Evolutionary conservation across 1,139 yeast genomes (phyloP).

Genomic region (Pneumocystis murina): DNA sequence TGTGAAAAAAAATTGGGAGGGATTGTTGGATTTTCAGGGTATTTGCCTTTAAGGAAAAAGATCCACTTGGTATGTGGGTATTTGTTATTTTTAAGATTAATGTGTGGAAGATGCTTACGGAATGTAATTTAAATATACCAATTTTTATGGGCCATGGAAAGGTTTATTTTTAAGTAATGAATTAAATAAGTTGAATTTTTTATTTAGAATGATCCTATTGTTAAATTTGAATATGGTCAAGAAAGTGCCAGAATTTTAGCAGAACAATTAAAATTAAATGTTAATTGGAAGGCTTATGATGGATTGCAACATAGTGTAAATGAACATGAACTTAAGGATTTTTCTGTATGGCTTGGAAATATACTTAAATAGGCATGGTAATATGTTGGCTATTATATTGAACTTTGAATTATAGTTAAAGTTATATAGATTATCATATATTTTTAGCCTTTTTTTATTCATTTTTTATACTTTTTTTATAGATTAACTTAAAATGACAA

Average conservation of each 20-base stretch:
- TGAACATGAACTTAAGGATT: conserved; percentile 51
- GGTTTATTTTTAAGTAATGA: conserved; percentile 5
- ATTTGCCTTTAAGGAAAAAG: conserved; percentile 40
- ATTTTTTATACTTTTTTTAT: no score
- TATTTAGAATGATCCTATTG: conserved; percentile 41
- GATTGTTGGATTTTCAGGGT: conserved; percentile 63
- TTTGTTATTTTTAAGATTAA: conserved; percentile 16
- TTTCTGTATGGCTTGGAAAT: conserved; percentile 37
- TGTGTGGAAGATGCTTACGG: conserved; percentile 16
- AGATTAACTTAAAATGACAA: no score
- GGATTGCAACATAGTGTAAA: conserved; percentile 56
- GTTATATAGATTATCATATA: no score
- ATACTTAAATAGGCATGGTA: conserved; percentile 3
- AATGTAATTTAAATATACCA: conserved; percentile 35
- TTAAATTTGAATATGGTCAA: conserved; percentile 37
- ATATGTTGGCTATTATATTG: neutral
- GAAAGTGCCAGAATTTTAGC: conserved; percentile 26
- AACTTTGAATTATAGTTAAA: no score
- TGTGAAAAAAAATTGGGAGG: conserved; percentile 62
- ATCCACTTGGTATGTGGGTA: neutral
- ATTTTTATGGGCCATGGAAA: conserved; percentile 83
- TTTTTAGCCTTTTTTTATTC: no score
- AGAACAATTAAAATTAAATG: conserved; percentile 38
- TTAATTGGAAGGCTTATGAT: conserved; percentile 42
- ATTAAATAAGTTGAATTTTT: neutral